phyloP scores from a whole-genome alignment of 768 basidiomycete species.

The Boletus pseudo-olivaceus region DNA sequence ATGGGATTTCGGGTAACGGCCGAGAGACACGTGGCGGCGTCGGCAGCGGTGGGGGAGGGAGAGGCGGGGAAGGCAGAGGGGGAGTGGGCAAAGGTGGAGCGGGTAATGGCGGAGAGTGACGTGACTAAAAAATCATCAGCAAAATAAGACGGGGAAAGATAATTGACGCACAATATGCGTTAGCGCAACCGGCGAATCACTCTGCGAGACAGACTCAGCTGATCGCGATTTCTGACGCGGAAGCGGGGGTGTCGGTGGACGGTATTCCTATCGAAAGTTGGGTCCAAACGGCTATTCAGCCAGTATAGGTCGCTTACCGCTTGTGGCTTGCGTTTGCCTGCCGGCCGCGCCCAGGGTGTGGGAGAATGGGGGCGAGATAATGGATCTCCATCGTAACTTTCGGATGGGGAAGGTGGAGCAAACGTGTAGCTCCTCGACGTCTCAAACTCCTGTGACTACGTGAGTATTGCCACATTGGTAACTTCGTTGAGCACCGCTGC shows the following conservation, averaged over 20 bases:
- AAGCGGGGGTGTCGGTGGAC: slow-evolving; percentile 59
- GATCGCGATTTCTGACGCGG: slow-evolving; percentile 37
- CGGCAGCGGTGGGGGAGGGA: slow-evolving; percentile 25
- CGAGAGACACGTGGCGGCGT: slow-evolving; percentile 28
- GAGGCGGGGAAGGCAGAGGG: slow-evolving; percentile 21
- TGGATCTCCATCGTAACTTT: slow-evolving; percentile 33
- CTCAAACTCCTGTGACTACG: slow-evolving; percentile 32
- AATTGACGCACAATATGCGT: slow-evolving; percentile 24
- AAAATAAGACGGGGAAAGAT: background rate
- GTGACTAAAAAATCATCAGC: slow-evolving; percentile 18
- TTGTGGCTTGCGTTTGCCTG: slow-evolving; percentile 26
- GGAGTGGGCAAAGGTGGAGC: slow-evolving; percentile 11
- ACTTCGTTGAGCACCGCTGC: slow-evolving; percentile 27
- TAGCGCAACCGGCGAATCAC: slow-evolving; percentile 28
- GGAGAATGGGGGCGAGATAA: slow-evolving; percentile 35
- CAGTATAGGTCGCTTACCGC: slow-evolving; percentile 17
- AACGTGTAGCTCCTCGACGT: slow-evolving; percentile 29
- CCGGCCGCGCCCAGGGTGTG: slow-evolving; percentile 32
- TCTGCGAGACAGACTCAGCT: slow-evolving; percentile 29
- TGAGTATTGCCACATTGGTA: slow-evolving; percentile 24
- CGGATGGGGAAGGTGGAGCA: slow-evolving; percentile 34
- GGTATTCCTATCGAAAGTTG: slow-evolving; percentile 39
- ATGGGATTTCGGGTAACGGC: slow-evolving; percentile 29
- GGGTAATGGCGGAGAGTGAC: slow-evolving; percentile 24
- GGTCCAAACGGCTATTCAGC: background rate